A percentile compares a stretch with the other conserved stretches of the same genome.
These are phyloP conservation scores for Leishmania major DNA, from an alignment of 208 protist genomes.

Conservation along the genomic window DNA sequence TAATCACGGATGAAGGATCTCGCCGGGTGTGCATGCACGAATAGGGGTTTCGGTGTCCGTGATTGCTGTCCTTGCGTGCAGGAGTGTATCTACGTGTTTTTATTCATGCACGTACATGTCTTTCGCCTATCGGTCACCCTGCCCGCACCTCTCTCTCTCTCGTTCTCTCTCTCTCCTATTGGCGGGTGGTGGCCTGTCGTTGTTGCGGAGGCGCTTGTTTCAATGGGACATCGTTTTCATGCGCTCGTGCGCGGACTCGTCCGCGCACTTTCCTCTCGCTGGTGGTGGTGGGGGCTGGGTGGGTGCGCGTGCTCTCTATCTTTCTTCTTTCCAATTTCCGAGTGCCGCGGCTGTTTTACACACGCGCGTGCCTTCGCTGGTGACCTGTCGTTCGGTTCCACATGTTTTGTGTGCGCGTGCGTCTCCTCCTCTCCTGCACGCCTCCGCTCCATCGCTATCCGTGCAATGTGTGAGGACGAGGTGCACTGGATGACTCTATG, in stretches of 20 bases:
- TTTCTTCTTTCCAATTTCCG: too few species aligned
- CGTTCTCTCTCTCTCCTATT: not conserved
- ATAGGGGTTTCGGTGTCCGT: too few species aligned
- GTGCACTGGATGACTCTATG: not conserved
- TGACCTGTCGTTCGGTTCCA: too few species aligned
- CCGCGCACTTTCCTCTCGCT: not conserved
- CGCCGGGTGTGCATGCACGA: not conserved
- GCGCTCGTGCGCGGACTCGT: not conserved
- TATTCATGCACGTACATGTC: not conserved
- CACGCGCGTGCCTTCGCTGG: too few species aligned
- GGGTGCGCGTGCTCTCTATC: not conserved
- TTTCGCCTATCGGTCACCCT: not conserved
- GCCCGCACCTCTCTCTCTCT: not conserved
- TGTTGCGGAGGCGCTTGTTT: not conserved
- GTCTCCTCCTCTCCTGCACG: not conserved
- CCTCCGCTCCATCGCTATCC: not conserved
- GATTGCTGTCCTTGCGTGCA: not conserved
- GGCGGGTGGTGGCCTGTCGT: not conserved
- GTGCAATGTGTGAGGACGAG: not conserved
- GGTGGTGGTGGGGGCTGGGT: not conserved
- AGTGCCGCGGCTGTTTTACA: not conserved
- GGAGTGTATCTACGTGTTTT: not conserved
- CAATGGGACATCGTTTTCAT: not conserved
- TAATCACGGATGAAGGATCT: not conserved
- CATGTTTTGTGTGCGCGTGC: not conserved